These are phyloP conservation scores for Sugiyamaella marilandica DNA, from an alignment of 805 yeast genomes.

Conservation along the genomic window DNA sequence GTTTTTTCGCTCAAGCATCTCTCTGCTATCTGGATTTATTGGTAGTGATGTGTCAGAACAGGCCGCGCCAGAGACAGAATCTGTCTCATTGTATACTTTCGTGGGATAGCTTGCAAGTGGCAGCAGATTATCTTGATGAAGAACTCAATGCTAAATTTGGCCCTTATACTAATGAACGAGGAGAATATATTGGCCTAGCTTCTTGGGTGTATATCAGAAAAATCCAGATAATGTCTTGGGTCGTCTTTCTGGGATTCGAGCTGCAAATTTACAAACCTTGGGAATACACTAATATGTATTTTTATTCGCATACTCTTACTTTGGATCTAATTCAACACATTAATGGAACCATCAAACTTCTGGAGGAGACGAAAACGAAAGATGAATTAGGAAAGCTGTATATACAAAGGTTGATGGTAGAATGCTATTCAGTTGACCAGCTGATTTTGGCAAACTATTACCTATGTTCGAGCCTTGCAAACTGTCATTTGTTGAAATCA, in stretches of 20 bases:
- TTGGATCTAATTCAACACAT: conserved; percentile 41
- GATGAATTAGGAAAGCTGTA: conserved; percentile 14
- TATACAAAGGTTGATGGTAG: conserved; percentile 29
- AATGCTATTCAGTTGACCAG: conserved; percentile 28
- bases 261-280: conserved; percentile 65
- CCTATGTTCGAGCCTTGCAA: conserved; percentile 18
- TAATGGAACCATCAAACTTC: conserved; percentile 33
- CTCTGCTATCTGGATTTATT: conserved; percentile 46
- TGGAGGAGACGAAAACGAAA: conserved; percentile 21
- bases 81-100: conserved; percentile 48
- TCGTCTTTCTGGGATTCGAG: conserved; percentile 69
- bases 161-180: neutral
- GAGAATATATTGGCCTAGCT: conserved; percentile 43
- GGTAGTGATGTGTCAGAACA: conserved; percentile 55
- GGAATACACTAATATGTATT: conserved; percentile 63
- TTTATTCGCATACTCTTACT: conserved; percentile 56
- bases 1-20: conserved; percentile 29
- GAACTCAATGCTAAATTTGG: conserved; percentile 22
- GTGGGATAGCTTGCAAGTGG: conserved; percentile 82
- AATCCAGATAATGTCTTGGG: conserved; percentile 64
- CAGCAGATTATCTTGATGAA: conserved; percentile 60
- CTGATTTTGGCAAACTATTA: conserved; percentile 31
- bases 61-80: conserved; percentile 79
- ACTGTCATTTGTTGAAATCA: conserved; percentile 9
- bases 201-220: conserved; percentile 67